Evolutionary conservation across 1,284 basidiomycete genomes (phyloP).

Genomic region (Ganoderma leucocontextum): DNA sequence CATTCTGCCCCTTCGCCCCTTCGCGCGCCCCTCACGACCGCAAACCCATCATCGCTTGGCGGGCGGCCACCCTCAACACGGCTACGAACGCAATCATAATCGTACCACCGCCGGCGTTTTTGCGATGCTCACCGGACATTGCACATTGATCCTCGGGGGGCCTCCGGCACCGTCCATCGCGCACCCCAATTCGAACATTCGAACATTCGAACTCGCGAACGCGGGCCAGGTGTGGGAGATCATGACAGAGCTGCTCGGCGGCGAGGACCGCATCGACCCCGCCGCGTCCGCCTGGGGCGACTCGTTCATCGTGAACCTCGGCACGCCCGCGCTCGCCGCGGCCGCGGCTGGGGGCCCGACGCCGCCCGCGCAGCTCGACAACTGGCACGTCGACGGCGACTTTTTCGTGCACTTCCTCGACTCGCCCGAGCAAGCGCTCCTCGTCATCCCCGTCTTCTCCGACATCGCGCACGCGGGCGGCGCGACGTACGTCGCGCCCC

Average conservation of each 20-base stretch:
- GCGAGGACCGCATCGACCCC: constrained; percentile 63
- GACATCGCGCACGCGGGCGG: constrained; percentile 61
- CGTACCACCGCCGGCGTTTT: constrained; percentile 1
- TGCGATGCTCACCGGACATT: background rate
- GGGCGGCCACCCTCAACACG: background rate
- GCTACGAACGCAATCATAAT: background rate
- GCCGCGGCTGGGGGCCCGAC: constrained; percentile 41
- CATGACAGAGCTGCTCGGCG: constrained; percentile 65
- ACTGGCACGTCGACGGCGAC: constrained; percentile 74
- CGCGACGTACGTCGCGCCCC: constrained; percentile 63
- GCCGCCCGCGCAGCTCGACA: constrained; percentile 55
- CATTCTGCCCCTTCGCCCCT: background rate
- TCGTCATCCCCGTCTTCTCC: constrained; percentile 66
- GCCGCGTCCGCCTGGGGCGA: constrained; percentile 59
- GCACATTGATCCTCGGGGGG: background rate
- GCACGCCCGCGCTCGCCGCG: constrained; percentile 51
- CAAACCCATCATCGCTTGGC: background rate
- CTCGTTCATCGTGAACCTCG: constrained; percentile 68
- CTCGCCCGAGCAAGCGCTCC: constrained; percentile 66
- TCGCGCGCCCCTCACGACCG: background rate
- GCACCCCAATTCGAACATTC: background rate
- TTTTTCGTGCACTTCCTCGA: constrained; percentile 72
- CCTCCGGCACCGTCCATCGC: constrained; percentile 1
- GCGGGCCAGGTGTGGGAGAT: constrained; percentile 60
- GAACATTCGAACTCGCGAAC: no score